These are phyloP conservation scores for Cenococcum geophilum DNA, from an alignment of 495 filamentous ascomycete genomes.

Conservation along the genomic window DNA sequence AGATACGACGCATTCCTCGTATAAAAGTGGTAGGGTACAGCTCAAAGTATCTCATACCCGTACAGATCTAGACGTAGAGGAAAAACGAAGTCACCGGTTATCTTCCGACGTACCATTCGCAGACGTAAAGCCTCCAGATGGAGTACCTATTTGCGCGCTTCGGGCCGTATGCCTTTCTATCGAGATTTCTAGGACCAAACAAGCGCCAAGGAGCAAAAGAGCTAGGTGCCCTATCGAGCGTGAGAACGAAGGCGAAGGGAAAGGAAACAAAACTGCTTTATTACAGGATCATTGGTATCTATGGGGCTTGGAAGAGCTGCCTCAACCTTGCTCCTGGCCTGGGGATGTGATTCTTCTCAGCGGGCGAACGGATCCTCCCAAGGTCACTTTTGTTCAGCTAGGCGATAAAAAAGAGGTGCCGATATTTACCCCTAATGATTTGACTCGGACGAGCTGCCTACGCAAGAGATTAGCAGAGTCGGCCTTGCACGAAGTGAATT, in stretches of 20 bases:
- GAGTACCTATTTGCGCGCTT: slow-evolving; percentile 11
- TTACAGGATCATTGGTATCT: background rate
- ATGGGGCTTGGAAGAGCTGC: background rate
- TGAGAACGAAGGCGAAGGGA: background rate
- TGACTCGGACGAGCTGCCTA: too few species aligned
- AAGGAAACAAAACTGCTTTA: background rate
- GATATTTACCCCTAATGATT: too few species aligned
- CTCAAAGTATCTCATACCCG: slow-evolving; percentile 24
- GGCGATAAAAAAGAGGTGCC: too few species aligned
- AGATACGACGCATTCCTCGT: background rate
- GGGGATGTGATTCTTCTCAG: too few species aligned
- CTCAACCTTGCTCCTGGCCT: too few species aligned
- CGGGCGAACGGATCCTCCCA: too few species aligned
- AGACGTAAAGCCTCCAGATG: slow-evolving; percentile 25
- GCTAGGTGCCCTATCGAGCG: background rate
- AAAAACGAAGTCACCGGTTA: slow-evolving; percentile 14
- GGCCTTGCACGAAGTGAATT: background rate
- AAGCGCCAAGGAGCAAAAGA: slow-evolving; percentile 5
- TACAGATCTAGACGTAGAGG: background rate
- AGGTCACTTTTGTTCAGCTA: too few species aligned
- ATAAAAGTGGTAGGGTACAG: slow-evolving; percentile 12
- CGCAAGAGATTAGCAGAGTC: background rate
- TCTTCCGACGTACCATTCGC: slow-evolving; percentile 17
- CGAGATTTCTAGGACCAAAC: slow-evolving; percentile 9
- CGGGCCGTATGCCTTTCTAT: slow-evolving; percentile 16